These are phyloP conservation scores for Globisporangium alternatum DNA, from an alignment of 352 stramenopile genomes.

Conservation along the genomic window DNA sequence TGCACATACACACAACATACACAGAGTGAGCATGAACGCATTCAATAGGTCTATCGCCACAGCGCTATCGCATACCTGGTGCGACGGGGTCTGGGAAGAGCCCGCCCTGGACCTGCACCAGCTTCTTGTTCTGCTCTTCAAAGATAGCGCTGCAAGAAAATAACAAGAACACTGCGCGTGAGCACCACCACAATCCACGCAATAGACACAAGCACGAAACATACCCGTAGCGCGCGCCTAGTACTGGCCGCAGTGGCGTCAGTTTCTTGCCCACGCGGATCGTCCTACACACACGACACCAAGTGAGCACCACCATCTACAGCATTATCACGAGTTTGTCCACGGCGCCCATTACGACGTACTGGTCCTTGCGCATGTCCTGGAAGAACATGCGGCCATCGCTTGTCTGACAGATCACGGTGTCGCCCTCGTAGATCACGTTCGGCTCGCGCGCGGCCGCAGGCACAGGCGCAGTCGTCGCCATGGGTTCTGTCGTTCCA, in stretches of 20 bases:
- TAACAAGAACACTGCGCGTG: neutral
- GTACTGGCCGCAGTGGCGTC: conserved; percentile 59
- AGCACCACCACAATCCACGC: neutral
- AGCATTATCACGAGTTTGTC: neutral
- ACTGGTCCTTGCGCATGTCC: conserved; percentile 68
- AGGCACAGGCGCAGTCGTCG: neutral
- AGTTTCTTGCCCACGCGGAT: conserved; percentile 86
- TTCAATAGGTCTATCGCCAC: no score
- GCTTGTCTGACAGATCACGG: conserved; percentile 84
- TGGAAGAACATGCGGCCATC: conserved; percentile 87
- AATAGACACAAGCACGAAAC: neutral
- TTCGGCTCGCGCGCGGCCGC: conserved; percentile 41
- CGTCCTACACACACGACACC: conserved; percentile 21
- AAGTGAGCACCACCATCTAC: conserved; percentile 6
- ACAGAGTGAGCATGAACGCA: neutral
- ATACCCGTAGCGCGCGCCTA: conserved; percentile 74
- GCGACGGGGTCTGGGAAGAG: conserved; percentile 82
- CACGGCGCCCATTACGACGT: conserved; percentile 8
- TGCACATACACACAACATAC: neutral
- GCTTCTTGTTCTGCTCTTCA: conserved; percentile 80
- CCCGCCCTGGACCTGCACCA: conserved; percentile 65
- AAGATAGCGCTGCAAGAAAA: conserved; percentile 59
- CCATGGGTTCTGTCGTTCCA: neutral
- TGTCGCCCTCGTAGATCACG: conserved; percentile 85
- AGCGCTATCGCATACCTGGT: conserved; percentile 33